Conservation (phyloP, 768 basidiomycete species). For the Saitozyma podzolica region DNA sequence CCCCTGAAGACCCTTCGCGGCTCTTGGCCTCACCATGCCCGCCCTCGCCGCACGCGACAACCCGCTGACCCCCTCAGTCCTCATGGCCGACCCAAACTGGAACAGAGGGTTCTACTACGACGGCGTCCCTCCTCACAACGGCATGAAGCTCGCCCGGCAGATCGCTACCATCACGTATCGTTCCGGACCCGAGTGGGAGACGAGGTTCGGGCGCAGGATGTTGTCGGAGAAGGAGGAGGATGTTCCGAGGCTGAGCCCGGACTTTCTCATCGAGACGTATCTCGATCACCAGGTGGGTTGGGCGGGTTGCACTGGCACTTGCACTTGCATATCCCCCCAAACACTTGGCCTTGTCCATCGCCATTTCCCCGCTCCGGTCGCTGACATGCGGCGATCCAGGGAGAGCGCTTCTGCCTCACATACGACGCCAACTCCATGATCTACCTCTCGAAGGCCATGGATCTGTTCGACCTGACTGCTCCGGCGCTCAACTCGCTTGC, state of each 20-base stretch:
- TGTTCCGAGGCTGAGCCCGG: slow-evolving; percentile 82
- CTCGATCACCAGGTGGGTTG: slow-evolving; percentile 76
- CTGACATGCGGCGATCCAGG: slow-evolving; percentile 56
- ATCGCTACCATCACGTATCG: slow-evolving; percentile 99
- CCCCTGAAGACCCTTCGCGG: not conserved
- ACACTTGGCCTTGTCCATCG: not conserved
- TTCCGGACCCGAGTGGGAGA: slow-evolving; percentile 98
- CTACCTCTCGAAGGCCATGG: slow-evolving; percentile 99
- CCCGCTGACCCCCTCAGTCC: slow-evolving; percentile 60
- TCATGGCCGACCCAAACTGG: slow-evolving; percentile 99
- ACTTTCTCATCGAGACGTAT: slow-evolving; percentile 98
- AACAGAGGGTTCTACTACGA: slow-evolving; percentile 99
- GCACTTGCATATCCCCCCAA: not conserved
- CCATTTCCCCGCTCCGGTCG: not conserved
- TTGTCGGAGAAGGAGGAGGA: slow-evolving; percentile 42
- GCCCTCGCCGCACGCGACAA: not conserved
- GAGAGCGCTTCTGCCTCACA: slow-evolving; percentile 95
- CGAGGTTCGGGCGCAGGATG: slow-evolving; percentile 78
- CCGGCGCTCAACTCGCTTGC: slow-evolving; percentile 70
- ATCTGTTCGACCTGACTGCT: slow-evolving; percentile 90
- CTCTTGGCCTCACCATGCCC: not conserved
- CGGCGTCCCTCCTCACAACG: slow-evolving; percentile 87
- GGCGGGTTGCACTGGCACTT: not conserved
- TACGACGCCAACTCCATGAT: slow-evolving; percentile 99
- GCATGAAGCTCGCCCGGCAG: slow-evolving; percentile 98